These are phyloP conservation scores for Prunella vulgaris DNA, from an alignment of 257 asterid species.

Conservation along the genomic window DNA sequence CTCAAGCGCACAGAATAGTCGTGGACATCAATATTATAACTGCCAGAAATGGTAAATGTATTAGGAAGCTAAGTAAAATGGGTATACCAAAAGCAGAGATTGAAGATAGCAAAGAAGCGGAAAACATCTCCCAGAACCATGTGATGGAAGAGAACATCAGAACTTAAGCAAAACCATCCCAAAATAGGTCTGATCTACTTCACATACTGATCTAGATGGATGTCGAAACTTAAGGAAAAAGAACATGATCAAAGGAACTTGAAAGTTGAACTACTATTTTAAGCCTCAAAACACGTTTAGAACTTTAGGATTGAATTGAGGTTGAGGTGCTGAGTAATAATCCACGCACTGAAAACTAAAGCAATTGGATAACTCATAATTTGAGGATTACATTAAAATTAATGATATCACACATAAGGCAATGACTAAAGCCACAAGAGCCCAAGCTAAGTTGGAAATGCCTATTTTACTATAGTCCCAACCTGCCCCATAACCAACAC, in stretches of 20 bases:
- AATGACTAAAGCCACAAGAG: neutral
- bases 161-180: too few relatives aligned
- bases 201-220: too few relatives aligned
- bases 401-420: neutral
- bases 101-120: neutral
- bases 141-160: too few relatives aligned
- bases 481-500: neutral
- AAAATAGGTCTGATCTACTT: too few relatives aligned
- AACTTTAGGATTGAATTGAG: neutral
- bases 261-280: neutral
- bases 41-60: slow-evolving; percentile 35
- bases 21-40: slow-evolving; percentile 88
- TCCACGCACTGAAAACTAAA: neutral
- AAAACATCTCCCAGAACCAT: too few relatives aligned
- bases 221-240: too few relatives aligned
- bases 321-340: neutral
- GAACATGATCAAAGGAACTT: too few relatives aligned
- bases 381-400: neutral
- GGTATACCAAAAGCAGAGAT: neutral
- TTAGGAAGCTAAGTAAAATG: neutral
- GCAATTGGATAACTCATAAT: neutral
- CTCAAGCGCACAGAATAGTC: slow-evolving; percentile 92
- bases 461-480: neutral
- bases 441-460: neutral
- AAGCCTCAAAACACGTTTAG: neutral